Percentiles rank a stretch among this genome's conserved stretches.
Evolutionary conservation across 2,329 filamentous ascomycete species (phyloP).

Genomic region (Calonectria pseudoreteaudii): DNA sequence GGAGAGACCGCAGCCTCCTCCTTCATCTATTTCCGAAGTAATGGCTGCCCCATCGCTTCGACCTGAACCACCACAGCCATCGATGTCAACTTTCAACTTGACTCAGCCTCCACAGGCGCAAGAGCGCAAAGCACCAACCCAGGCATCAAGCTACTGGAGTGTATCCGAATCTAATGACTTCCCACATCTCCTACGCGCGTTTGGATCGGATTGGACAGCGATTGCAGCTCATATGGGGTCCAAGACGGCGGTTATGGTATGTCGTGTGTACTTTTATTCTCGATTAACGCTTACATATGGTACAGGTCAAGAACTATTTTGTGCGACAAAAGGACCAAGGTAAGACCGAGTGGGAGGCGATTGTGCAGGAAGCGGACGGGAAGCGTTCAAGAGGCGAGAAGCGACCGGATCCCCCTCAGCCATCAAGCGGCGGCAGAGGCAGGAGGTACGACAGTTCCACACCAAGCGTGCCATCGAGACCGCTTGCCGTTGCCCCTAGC

Average conservation of each 20-base stretch:
- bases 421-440: conserved; percentile 60
- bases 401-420: conserved; percentile 69
- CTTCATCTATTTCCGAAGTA: conserved; percentile 61
- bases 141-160: conserved; percentile 88
- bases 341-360: conserved; percentile 69
- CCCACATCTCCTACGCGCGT: conserved; percentile 76
- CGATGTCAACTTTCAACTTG: conserved; percentile 64
- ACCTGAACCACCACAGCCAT: conserved; percentile 63
- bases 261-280: conserved; percentile 37
- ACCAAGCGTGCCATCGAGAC: conserved; percentile 44
- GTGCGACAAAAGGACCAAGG: conserved; percentile 70
- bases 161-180: conserved; percentile 85
- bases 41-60: conserved; percentile 69
- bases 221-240: conserved; percentile 85
- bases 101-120: conserved; percentile 55
- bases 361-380: conserved; percentile 70
- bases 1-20: conserved; percentile 51
- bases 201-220: conserved; percentile 81
- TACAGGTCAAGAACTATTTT: conserved; percentile 77
- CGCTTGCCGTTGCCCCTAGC: conserved; percentile 61
- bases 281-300: conserved; percentile 22
- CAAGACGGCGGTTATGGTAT: conserved; percentile 88
- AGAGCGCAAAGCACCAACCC: conserved; percentile 65
- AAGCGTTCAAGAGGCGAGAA: conserved; percentile 68
- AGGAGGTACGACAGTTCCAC: conserved; percentile 62